Conservation (phyloP, 1,139 yeast species). For the Citeromyces hawaiiensis region DNA sequence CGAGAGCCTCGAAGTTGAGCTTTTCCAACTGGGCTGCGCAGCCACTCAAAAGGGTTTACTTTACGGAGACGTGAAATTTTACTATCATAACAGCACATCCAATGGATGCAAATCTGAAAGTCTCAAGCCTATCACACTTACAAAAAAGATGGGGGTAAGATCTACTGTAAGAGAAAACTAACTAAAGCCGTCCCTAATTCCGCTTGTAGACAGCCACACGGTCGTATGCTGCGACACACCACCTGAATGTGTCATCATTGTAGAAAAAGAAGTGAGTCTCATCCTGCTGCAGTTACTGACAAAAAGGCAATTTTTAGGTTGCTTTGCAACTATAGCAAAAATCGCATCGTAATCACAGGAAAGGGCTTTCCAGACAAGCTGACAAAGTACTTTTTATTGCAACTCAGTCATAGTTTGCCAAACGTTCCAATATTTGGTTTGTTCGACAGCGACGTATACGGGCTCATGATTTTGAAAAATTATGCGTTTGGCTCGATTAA, state of each 20-base stretch:
- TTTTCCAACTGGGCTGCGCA: constrained; percentile 26
- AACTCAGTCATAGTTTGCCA: constrained; percentile 13
- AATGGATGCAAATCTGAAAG: constrained; percentile 5
- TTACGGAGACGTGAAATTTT: constrained; percentile 22
- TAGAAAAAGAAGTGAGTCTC: constrained; percentile 56
- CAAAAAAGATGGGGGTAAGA: constrained; percentile 1
- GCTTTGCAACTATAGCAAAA: constrained; percentile 7
- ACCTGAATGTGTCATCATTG: constrained; percentile 24
- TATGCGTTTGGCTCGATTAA: constrained; percentile 16
- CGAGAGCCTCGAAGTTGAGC: constrained; percentile 15
- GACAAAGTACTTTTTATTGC: constrained; percentile 42
- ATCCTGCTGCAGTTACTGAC: not conserved
- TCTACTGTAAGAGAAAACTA: not conserved
- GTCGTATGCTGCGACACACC: not conserved
- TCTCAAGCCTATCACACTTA: constrained; percentile 4
- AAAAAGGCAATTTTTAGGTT: constrained; percentile 11
- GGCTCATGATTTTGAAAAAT: constrained; percentile 41
- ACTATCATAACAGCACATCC: not conserved
- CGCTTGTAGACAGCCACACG: not conserved
- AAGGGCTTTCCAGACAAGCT: constrained; percentile 65
- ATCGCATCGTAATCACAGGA: constrained; percentile 35
- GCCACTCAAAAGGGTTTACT: constrained; percentile 57
- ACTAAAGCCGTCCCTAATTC: constrained; percentile 5
- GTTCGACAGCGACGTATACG: constrained; percentile 59
- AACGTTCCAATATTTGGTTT: constrained; percentile 32